A percentile compares a stretch with the other conserved stretches of the same genome.
These are phyloP conservation scores for Ophiostoma quercus DNA, from an alignment of 2,329 filamentous ascomycete genomes.

Conservation along the genomic window DNA sequence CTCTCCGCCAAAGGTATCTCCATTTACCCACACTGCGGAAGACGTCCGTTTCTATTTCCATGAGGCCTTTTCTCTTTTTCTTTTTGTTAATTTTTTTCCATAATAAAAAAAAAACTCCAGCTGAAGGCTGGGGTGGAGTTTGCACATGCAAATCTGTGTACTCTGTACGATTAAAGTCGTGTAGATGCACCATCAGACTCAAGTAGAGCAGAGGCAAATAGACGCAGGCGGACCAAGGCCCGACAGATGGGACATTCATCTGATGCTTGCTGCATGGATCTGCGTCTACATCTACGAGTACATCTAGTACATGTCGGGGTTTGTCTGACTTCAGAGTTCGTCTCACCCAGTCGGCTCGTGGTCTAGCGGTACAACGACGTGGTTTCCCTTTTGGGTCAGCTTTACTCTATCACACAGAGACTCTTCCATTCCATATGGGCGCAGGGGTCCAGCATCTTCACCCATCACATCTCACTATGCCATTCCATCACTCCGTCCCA, in stretches of 20 bases:
- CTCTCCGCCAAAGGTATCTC: not conserved
- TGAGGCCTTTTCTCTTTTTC: too few species aligned
- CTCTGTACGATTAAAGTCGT: too few species aligned
- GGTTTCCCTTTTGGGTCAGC: not conserved
- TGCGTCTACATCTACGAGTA: too few species aligned
- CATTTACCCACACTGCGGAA: not conserved
- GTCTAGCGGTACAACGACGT: not conserved
- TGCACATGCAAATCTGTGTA: too few species aligned
- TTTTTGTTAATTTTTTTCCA: not conserved
- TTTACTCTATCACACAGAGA: not conserved
- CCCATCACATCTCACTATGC: not conserved
- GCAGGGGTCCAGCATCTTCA: not conserved
- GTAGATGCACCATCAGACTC: too few species aligned
- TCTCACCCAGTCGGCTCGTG: not conserved
- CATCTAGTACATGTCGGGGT: too few species aligned
- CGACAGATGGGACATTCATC: not conserved
- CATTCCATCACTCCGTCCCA: not conserved
- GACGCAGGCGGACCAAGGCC: not conserved
- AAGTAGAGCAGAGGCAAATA: not conserved
- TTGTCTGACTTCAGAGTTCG: too few species aligned
- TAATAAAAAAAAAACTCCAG: too few species aligned
- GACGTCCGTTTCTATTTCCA: not conserved
- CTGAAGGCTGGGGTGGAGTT: too few species aligned
- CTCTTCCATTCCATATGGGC: not conserved
- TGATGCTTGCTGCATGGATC: not conserved